phyloP scores from a whole-genome alignment of 2,329 filamentous ascomycete species.

The Dactylellina haptotyla region DNA sequence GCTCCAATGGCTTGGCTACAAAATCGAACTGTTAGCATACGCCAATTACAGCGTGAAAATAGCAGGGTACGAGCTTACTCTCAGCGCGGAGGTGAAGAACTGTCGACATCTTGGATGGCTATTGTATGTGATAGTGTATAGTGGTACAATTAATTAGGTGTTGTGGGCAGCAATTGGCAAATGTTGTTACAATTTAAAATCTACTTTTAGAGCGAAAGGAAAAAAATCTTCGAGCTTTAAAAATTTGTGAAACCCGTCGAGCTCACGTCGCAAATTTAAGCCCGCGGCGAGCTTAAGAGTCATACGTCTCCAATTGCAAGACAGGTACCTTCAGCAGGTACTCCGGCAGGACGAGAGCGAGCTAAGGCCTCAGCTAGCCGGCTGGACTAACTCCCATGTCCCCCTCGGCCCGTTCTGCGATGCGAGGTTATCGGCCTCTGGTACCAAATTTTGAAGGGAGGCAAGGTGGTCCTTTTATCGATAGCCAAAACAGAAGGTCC shows the following conservation, averaged over 20 bases:
- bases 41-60: background rate
- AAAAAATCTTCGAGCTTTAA: too few species aligned
- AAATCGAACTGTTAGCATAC: constrained; percentile 32
- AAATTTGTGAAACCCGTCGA: too few species aligned
- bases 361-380: constrained; percentile 53
- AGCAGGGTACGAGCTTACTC: constrained; percentile 58
- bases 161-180: background rate
- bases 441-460: constrained; percentile 3
- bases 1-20: constrained; percentile 62
- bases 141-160: background rate
- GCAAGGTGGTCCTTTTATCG: constrained; percentile 1
- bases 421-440: constrained; percentile 1
- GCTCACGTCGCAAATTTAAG: constrained; percentile 35
- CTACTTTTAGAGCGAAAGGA: constrained; percentile 3
- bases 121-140: background rate
- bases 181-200: constrained; percentile 1
- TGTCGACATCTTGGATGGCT: constrained; percentile 58
- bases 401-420: constrained; percentile 37
- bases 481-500: constrained; percentile 47
- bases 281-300: constrained; percentile 19
- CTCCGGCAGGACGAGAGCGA: constrained; percentile 10
- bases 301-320: constrained; percentile 19
- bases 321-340: background rate
- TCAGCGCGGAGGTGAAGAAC: constrained; percentile 62
- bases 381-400: constrained; percentile 25